These are phyloP conservation scores for Colletotrichum sp. DNA, from an alignment of 2,329 filamentous ascomycete species.

Conservation along the genomic window DNA sequence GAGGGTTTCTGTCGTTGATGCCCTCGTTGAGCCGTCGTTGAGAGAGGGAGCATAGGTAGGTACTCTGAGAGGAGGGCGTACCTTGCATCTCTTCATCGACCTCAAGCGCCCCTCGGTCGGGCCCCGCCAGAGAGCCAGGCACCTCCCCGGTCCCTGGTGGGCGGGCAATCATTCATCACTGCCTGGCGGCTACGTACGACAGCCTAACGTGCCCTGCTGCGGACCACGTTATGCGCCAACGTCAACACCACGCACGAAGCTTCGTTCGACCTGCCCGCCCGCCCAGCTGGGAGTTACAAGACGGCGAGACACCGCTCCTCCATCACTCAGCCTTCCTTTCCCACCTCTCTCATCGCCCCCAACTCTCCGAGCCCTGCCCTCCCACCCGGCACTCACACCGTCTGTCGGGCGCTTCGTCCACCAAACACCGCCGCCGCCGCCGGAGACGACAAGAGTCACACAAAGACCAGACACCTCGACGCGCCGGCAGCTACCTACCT, in stretches of 20 bases:
- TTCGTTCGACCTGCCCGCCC: background rate
- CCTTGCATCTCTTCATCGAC: background rate
- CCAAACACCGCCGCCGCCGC: background rate
- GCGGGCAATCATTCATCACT: background rate
- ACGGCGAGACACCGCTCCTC: background rate
- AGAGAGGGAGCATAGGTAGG: no score
- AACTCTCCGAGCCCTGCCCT: background rate
- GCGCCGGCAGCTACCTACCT: background rate
- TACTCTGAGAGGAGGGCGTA: background rate
- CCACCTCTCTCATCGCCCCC: background rate
- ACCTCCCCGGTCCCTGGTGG: background rate
- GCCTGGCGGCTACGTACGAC: conserved; percentile 15
- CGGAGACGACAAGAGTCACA: background rate
- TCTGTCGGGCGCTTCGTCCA: conserved; percentile 8
- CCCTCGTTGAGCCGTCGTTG: background rate
- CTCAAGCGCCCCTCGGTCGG: background rate
- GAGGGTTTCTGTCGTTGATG: background rate
- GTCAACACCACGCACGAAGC: conserved; percentile 13
- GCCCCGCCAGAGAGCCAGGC: conserved; percentile 6
- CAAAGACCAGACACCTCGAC: background rate
- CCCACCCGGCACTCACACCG: background rate
- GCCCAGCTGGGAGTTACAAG: background rate
- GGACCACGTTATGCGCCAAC: conserved; percentile 14
- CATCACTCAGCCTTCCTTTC: background rate
- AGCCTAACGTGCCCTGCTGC: background rate